These are phyloP conservation scores for Aspergillus homomorphus DNA, from an alignment of 495 filamentous ascomycete genomes.

Conservation along the genomic window DNA sequence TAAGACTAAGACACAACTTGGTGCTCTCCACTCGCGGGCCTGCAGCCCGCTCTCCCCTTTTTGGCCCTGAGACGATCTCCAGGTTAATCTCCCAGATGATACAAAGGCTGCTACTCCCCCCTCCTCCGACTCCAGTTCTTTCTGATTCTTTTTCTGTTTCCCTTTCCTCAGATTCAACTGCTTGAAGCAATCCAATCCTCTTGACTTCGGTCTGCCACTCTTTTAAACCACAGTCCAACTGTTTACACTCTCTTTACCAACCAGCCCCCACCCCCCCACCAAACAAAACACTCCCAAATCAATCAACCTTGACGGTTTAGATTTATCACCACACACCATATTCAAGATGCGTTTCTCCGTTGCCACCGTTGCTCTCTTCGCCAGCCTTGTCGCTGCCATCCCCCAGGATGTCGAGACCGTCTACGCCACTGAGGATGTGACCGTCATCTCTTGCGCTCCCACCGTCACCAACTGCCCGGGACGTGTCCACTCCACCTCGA, in stretches of 20 bases:
- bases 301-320: conserved; percentile 35
- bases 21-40: conserved; percentile 15
- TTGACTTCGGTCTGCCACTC: conserved; percentile 58
- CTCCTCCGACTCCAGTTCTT: conserved; percentile 22
- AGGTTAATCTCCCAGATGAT: conserved; percentile 45
- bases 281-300: conserved; percentile 9
- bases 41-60: conserved; percentile 22
- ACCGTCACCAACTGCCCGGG: conserved; percentile 59
- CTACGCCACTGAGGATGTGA: conserved; percentile 54
- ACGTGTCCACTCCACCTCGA: conserved; percentile 15
- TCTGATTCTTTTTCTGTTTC: conserved; percentile 25
- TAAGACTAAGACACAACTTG: not conserved
- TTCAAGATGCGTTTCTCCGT: conserved; percentile 56
- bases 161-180: conserved; percentile 38
- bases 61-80: conserved; percentile 33
- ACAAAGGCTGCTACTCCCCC: conserved; percentile 40
- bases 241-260: conserved; percentile 44
- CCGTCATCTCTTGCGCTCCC: conserved; percentile 59
- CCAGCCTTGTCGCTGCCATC: conserved; percentile 43
- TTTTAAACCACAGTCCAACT: conserved; percentile 40
- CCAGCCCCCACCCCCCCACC: conserved; percentile 14
- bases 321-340: conserved; percentile 28
- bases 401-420: conserved; percentile 42
- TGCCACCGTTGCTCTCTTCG: conserved; percentile 49
- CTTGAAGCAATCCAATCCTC: conserved; percentile 31